These are phyloP conservation scores for Pseudozyma hubeiensis DNA, from an alignment of 1,284 basidiomycete species.

Conservation along the genomic window DNA sequence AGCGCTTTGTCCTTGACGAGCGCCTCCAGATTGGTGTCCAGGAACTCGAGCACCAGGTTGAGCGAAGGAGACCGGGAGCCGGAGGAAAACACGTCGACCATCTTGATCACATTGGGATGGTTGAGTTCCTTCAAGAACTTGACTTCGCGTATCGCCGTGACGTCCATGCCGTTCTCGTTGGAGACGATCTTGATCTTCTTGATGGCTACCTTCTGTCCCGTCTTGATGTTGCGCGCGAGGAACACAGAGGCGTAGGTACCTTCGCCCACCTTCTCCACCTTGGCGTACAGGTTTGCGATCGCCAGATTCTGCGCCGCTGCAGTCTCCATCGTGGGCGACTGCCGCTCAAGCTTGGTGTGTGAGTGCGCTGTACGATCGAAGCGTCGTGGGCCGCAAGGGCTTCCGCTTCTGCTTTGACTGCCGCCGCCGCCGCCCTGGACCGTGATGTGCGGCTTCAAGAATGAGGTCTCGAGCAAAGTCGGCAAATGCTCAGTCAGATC, in stretches of 20 bases:
- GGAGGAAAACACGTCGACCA: slow-evolving; percentile 95
- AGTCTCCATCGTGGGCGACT: slow-evolving; percentile 58
- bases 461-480: too few species aligned
- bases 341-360: not conserved
- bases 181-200: slow-evolving; percentile 83
- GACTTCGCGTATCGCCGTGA: slow-evolving; percentile 98
- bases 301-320: slow-evolving; percentile 52
- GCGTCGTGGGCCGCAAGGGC: slow-evolving; percentile 1
- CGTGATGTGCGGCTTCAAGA: too few species aligned
- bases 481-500: not conserved
- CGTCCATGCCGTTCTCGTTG: slow-evolving; percentile 88
- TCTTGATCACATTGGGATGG: slow-evolving; percentile 96
- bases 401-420: not conserved
- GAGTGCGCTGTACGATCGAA: not conserved
- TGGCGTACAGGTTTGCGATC: slow-evolving; percentile 54
- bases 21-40: slow-evolving; percentile 96
- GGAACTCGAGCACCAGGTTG: slow-evolving; percentile 96
- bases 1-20: slow-evolving; percentile 92
- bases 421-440: too few species aligned
- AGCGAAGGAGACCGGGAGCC: slow-evolving; percentile 81
- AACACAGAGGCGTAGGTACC: slow-evolving; percentile 97
- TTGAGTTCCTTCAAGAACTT: slow-evolving; percentile 93
- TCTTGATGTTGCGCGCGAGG: slow-evolving; percentile 73
- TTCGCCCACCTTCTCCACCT: slow-evolving; percentile 75
- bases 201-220: slow-evolving; percentile 86